Evolutionary conservation across 2,329 filamentous ascomycete species (phyloP).

Genomic region (Aspergillus hiratsukae): DNA sequence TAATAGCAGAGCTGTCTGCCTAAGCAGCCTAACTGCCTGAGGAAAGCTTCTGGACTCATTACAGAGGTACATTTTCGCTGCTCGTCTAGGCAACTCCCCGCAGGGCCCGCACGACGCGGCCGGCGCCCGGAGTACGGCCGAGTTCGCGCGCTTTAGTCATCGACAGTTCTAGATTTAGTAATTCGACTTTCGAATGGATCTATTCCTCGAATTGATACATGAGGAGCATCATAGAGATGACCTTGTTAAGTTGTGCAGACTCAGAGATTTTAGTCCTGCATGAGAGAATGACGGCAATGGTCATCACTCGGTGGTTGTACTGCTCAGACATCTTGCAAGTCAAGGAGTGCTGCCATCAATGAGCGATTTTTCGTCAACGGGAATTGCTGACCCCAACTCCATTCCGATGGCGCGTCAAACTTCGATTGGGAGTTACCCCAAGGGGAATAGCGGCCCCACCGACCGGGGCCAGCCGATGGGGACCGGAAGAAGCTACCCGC

Average conservation of each 20-base stretch:
- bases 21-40: constrained; percentile 9
- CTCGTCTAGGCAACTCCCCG: constrained; percentile 11
- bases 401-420: constrained; percentile 10
- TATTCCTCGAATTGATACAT: not conserved
- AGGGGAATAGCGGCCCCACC: constrained; percentile 10
- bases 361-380: not conserved
- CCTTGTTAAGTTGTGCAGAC: not conserved
- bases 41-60: constrained; percentile 22
- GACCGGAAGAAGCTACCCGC: constrained; percentile 12
- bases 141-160: constrained; percentile 14
- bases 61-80: constrained; percentile 1
- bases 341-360: not conserved
- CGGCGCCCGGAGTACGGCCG: constrained; percentile 11
- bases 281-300: not conserved
- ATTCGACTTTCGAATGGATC: not conserved
- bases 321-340: not conserved
- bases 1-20: constrained; percentile 1
- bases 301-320: not conserved
- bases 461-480: constrained; percentile 21
- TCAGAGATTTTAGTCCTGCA: not conserved
- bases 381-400: not conserved
- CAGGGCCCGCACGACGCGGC: constrained; percentile 13
- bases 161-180: not conserved
- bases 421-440: not conserved
- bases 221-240: not conserved